phyloP scores from a whole-genome alignment of 768 basidiomycete genomes.

The Naganishia kalamii region DNA sequence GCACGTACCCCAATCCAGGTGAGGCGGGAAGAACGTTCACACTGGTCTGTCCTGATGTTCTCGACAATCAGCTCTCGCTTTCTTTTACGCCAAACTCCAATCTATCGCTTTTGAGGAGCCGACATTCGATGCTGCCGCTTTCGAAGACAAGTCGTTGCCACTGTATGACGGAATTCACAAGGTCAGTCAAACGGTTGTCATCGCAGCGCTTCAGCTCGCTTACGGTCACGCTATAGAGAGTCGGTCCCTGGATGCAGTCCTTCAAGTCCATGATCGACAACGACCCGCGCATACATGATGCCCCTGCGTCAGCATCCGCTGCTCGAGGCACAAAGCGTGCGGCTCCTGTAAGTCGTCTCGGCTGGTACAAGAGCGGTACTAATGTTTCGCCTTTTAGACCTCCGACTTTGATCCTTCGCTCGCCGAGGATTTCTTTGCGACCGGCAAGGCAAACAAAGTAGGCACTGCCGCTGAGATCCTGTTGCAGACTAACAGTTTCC shows the following conservation, averaged over 20 bases:
- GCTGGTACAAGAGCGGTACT: background rate
- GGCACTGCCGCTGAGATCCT: conserved; percentile 1
- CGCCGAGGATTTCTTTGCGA: conserved; percentile 61
- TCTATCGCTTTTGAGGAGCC: conserved; percentile 88
- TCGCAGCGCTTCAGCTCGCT: background rate
- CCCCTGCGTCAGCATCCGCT: conserved; percentile 44
- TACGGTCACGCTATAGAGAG: conserved; percentile 52
- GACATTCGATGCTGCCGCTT: conserved; percentile 63
- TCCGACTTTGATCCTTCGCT: conserved; percentile 64
- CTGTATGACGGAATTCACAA: conserved; percentile 71
- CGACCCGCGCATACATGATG: conserved; percentile 57
- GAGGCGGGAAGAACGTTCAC: conserved; percentile 34
- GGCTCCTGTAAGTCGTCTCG: background rate
- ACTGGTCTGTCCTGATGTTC: background rate
- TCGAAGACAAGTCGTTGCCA: conserved; percentile 76
- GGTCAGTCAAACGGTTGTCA: no score
- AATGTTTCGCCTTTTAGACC: conserved; percentile 50
- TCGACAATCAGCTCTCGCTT: conserved; percentile 61
- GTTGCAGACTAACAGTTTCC: conserved; percentile 20
- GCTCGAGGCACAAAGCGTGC: conserved; percentile 62
- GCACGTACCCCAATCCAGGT: conserved; percentile 64
- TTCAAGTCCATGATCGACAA: conserved; percentile 70
- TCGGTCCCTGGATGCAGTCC: conserved; percentile 60
- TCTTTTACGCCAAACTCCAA: conserved; percentile 82
- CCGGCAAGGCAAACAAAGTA: conserved; percentile 63